Evolutionary conservation across 495 filamentous ascomycete genomes (phyloP), one percentile per base, ranked within the genome.

Genomic region (Aspergillus sclerotiicarbonarius): DNA sequence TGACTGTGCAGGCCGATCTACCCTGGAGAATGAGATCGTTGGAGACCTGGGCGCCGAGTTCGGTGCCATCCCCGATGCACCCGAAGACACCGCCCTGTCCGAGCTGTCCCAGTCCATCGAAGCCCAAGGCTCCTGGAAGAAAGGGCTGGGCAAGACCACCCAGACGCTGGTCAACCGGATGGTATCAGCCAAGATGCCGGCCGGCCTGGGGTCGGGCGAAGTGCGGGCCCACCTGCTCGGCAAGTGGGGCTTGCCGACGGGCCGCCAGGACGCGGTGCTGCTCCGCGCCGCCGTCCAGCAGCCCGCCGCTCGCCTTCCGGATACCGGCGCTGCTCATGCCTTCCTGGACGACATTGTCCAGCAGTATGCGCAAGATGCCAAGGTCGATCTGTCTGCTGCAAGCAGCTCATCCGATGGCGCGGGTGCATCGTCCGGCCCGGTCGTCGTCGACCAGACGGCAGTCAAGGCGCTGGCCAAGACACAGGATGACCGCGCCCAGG

Each of bases 11-110:
- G 90, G 91, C 62, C 96, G 96, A 81, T 96, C 92, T 8, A 96
- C 92, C n/a, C 82, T 96, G 48, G 91, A 96, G 66, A 96, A 96
- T 71, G 92, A 96, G 72, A 95, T 96, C 60, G 83, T 96, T 7
- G 88, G 90, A 68, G 93, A 98, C 66, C 76, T 98, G 63, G 92
- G 92, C 68, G 96, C 96, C 69, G 93, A 98, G 73, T 98, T 98
- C 63, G 94, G 94, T 16, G 93, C 91, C 19, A 95, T 93, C 8
- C 93, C 93, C 33, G 93, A 98, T 73, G 96, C 96, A 78, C 92
- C 93, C 35, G 93, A 98, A 83, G 93, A 98, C 74, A 90, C 86
- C 31, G 91, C 92, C 12, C 79, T 98, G 39, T 92, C 96, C 63
- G 93, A 98, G 77, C 80, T 97, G 49, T 90, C 92, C 70, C 90